These are phyloP conservation scores for Calonectria leucothoes DNA, from an alignment of 2,329 filamentous ascomycete genomes.

Conservation along the genomic window DNA sequence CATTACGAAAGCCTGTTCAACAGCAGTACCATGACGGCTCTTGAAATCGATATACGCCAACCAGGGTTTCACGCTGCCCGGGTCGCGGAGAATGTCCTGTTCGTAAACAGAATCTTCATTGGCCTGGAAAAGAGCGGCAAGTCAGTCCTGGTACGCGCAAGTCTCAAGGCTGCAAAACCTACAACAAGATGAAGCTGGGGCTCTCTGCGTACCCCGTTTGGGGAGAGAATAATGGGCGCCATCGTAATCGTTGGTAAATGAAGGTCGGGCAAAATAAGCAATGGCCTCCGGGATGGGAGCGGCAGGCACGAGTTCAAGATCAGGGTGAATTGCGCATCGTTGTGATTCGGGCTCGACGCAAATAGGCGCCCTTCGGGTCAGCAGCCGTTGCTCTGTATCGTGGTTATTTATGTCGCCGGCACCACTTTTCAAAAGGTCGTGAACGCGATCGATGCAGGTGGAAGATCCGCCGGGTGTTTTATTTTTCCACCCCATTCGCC, in stretches of 20 bases:
- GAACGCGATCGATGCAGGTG: neutral
- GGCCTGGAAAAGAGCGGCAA: slow-evolving; percentile 59
- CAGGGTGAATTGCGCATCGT: slow-evolving; percentile 39
- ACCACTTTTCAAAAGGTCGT: neutral
- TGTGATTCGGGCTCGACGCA: slow-evolving; percentile 18
- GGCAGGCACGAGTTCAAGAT: slow-evolving; percentile 21
- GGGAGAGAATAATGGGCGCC: slow-evolving; percentile 37
- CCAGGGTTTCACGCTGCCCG: slow-evolving; percentile 91
- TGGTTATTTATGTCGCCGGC: neutral
- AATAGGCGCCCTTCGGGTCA: slow-evolving; percentile 11
- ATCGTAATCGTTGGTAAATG: slow-evolving; percentile 22
- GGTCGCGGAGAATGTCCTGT: slow-evolving; percentile 90
- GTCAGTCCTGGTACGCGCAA: slow-evolving; percentile 35
- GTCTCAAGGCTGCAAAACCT: slow-evolving; percentile 36
- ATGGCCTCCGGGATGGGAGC: slow-evolving; percentile 22
- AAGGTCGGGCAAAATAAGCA: slow-evolving; percentile 3
- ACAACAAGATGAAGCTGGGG: slow-evolving; percentile 64
- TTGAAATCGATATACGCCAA: slow-evolving; percentile 95
- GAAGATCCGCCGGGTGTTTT: slow-evolving; percentile 27
- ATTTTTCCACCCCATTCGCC: slow-evolving; percentile 35
- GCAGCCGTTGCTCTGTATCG: slow-evolving; percentile 4
- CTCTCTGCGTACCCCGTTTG: slow-evolving; percentile 53
- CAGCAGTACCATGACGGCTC: slow-evolving; percentile 82
- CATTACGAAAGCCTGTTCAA: slow-evolving; percentile 88
- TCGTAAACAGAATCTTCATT: slow-evolving; percentile 96